Evolutionary conservation across 768 basidiomycete genomes (phyloP), one percentile per base, ranked within the genome.

Genomic region (Russula abietina): DNA sequence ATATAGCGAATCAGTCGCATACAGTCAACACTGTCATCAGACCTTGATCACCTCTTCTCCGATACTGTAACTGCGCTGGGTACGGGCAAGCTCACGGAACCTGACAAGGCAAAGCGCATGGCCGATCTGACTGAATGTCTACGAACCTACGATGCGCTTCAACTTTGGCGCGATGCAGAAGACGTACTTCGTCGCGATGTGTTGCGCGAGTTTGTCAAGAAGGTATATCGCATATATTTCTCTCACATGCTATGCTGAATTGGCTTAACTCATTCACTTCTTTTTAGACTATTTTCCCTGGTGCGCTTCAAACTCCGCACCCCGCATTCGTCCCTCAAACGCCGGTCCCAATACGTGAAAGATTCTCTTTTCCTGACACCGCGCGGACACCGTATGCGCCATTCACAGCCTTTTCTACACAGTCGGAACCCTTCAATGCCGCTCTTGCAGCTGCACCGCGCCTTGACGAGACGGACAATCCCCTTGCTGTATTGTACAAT

Each of bases 81-180:
- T 46, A 78, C 80, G 28, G 77, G 74, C 39, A 83, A 80, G 70
- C 71, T 76, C n/a, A 71, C 79, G 2, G 89, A 91, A 51, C 70
- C 83, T 26, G 89, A 91, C 66, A 86, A 80, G 69, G 77, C 77
- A 12, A 89, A 87, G 65, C 75, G 79, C 66, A 73, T 81, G 33
- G 74, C 81, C 17, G 92, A 93, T 67, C 72, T 93, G 57, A 83
- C 82, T 1, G 91, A 94, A 68, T 91, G 91, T 70, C 74, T 95
- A 49, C 76, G 83, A 49, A 88, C 88, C 3, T 95, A 95, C 69
- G 89, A 93, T 67, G 73, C 81, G 8, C 76, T 99, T 55, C 82
- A 85, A 14, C 81, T 93, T 9, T 93, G 91, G 90, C 76, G 84
- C 68, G 86, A 91, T 65, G 96, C 94, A 1, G 95, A 96, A 74